A percentile compares a stretch with the other conserved stretches of the same genome.
phyloP scores from a whole-genome alignment of 345 rosid genomes.

The Populus pruinosa region DNA sequence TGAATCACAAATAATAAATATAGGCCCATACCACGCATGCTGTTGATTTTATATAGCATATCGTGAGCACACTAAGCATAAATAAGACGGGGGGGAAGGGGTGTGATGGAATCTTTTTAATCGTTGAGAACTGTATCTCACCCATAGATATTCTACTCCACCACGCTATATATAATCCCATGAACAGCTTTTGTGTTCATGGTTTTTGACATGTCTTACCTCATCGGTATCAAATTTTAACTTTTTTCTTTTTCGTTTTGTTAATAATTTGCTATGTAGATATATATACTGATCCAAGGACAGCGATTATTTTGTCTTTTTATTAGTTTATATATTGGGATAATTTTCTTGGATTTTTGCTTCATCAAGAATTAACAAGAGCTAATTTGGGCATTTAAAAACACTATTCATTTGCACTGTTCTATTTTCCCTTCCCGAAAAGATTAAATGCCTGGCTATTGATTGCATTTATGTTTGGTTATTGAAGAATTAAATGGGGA shows the following conservation, averaged over 20 bases:
- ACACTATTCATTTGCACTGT: too few species aligned
- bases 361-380: too few species aligned
- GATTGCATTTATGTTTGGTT: too few species aligned
- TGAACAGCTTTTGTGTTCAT: not conserved
- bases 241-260: not conserved
- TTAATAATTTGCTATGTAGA: too few species aligned
- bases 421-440: too few species aligned
- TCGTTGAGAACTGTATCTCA: not conserved
- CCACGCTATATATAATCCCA: not conserved
- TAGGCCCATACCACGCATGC: not conserved
- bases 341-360: not conserved
- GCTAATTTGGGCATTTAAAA: too few species aligned
- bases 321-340: not conserved
- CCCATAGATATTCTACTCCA: not conserved
- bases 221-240: not conserved
- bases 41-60: not conserved
- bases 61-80: not conserved
- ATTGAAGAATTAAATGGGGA: too few species aligned
- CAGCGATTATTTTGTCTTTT: not conserved
- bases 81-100: not conserved
- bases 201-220: not conserved
- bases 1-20: not conserved
- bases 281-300: not conserved
- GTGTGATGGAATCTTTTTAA: not conserved
- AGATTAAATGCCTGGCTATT: too few species aligned